A percentile compares a stretch with the other conserved stretches of the same genome.
Evolutionary conservation across 768 basidiomycete genomes (phyloP).

Genomic region (Jaapia argillacea): DNA sequence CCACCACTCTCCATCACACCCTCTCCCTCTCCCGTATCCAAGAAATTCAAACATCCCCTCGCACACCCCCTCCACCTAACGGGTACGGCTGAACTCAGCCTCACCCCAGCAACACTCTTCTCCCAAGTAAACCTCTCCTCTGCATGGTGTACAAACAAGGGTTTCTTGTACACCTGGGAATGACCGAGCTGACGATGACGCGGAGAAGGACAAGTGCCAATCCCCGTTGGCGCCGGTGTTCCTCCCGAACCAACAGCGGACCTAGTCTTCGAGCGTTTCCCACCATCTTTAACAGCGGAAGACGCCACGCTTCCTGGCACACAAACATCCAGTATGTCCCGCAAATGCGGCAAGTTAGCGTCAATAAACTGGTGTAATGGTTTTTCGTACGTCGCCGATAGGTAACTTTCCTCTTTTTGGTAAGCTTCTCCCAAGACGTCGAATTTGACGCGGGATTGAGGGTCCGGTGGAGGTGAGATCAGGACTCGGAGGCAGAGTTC

Average conservation of each 20-base stretch:
- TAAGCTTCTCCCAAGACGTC: too few species aligned
- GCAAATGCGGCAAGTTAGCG: slow-evolving; percentile 17
- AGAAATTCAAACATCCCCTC: slow-evolving; percentile 51
- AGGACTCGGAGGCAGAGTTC: slow-evolving; percentile 30
- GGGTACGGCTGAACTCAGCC: slow-evolving; percentile 46
- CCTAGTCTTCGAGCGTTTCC: too few species aligned
- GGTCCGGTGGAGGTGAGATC: slow-evolving; percentile 15
- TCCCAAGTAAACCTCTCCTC: slow-evolving; percentile 67
- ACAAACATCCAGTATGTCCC: slow-evolving; percentile 16
- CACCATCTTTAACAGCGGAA: too few species aligned
- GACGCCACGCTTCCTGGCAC: slow-evolving; percentile 18
- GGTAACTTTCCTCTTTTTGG: too few species aligned
- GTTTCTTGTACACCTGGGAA: slow-evolving; percentile 12
- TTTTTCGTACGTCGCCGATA: slow-evolving; percentile 1
- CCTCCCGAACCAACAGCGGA: too few species aligned
- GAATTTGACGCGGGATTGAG: slow-evolving; percentile 4
- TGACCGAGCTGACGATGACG: slow-evolving; percentile 7
- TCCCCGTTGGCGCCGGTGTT: too few species aligned
- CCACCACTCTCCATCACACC: background rate
- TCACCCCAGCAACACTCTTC: slow-evolving; percentile 34
- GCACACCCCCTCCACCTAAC: slow-evolving; percentile 62
- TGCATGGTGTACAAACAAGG: slow-evolving; percentile 42
- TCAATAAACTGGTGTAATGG: slow-evolving; percentile 12
- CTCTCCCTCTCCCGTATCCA: slow-evolving; percentile 23
- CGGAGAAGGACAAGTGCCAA: slow-evolving; percentile 40